Evolutionary conservation across 306 rosid species (phyloP), one percentile per base, ranked within the genome.

Genomic region (Gillenia trifoliata): DNA sequence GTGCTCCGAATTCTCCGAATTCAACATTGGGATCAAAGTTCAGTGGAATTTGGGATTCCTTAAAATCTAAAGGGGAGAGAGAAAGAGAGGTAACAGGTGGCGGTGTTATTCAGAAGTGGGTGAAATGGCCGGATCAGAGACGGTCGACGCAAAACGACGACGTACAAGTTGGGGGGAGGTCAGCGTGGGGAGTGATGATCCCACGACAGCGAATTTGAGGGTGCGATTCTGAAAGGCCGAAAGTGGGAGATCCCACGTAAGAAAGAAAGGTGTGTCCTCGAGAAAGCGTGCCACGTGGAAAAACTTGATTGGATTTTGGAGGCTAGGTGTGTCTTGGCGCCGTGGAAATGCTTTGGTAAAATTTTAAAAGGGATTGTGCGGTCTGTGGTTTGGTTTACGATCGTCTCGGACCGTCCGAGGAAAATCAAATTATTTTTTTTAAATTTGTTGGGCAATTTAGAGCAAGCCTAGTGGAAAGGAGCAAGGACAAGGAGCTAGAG

Each of bases 201-300:
- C n/a, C 34, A 56, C 60, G 78, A 74, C 68, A 70, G 78, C 31
- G 68, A 62, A 70, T 45, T 68, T 71, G 75, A 45, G 81, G 59
- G 82, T 26, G 73, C 26, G 73, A 70, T 73, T 78, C 80, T 59
- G 43, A n/a, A 69, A 66, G 64, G 74, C 77, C 70, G 67, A 66
- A 59, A 72, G 86, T 66, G 77, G 69, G 75, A 80, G 89, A 88
- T 86, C 93, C 88, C 85, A 84, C 90, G 92, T 72, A 83, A 77
- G 87, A 77, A 19, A 75, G 63, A 77, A 82, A 25, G 38, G 30
- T 2, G 82, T 72, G 86, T 63, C 87, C 75, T 71, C 17, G 75
- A 70, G 72, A 47, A 75, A 3, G 75, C 17, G 25, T 3, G 79
- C 71, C 87, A 83, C 88, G 91, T 85, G 93, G 78, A 4, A 3